These are phyloP conservation scores for Articulospora tetracladia DNA, from an alignment of 495 filamentous ascomycete species.

Conservation along the genomic window DNA sequence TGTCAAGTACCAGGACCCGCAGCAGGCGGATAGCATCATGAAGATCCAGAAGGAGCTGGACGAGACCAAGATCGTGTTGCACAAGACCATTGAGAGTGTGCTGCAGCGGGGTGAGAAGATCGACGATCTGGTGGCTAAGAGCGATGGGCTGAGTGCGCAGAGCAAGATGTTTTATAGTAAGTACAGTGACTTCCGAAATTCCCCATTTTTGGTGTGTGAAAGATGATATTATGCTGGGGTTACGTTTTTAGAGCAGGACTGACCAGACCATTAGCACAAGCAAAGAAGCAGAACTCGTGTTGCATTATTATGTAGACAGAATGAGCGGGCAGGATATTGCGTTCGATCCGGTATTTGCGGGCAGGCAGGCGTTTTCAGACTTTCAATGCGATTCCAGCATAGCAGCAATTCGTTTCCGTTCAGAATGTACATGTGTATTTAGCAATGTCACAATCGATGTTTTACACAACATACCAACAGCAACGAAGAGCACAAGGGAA, in stretches of 20 bases:
- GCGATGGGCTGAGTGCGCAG: slow-evolving; percentile 77
- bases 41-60: slow-evolving; percentile 96
- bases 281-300: slow-evolving; percentile 97
- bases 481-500: too few species aligned
- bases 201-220: neutral
- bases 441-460: neutral
- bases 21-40: slow-evolving; percentile 84
- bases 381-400: slow-evolving; percentile 13
- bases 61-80: slow-evolving; percentile 95
- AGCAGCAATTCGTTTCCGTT: slow-evolving; percentile 6
- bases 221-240: neutral
- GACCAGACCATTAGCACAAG: slow-evolving; percentile 40
- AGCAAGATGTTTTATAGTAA: slow-evolving; percentile 96
- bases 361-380: slow-evolving; percentile 4
- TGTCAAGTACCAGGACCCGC: slow-evolving; percentile 82
- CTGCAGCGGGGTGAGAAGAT: slow-evolving; percentile 89
- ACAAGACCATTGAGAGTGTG: slow-evolving; percentile 93
- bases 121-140: slow-evolving; percentile 83
- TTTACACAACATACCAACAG: neutral
- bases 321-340: neutral
- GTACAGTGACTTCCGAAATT: slow-evolving; percentile 9
- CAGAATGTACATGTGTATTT: slow-evolving; percentile 12
- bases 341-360: neutral
- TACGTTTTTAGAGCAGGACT: slow-evolving; percentile 25
- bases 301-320: slow-evolving; percentile 70